Evolutionary conservation across 208 protist genomes (phyloP).

Genomic region (Acanthamoeba culbertsoni): DNA sequence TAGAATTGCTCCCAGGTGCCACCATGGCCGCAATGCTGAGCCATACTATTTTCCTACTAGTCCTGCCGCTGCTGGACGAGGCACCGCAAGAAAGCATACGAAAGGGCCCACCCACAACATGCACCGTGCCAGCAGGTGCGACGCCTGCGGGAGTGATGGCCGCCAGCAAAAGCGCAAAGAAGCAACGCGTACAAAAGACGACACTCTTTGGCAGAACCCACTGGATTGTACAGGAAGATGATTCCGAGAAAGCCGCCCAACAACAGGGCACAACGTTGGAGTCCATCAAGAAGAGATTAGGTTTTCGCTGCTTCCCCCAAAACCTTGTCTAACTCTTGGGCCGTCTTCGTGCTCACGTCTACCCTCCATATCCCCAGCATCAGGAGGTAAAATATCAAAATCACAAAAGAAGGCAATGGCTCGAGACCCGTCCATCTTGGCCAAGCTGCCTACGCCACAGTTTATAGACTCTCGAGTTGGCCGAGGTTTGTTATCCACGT

Average conservation of each 20-base stretch:
- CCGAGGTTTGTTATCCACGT: too few relatives aligned
- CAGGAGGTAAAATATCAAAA: background rate
- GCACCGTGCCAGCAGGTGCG: background rate
- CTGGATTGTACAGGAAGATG: slow-evolving; percentile 11
- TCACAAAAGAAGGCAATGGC: slow-evolving; percentile 2
- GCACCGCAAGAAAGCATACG: background rate
- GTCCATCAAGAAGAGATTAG: background rate
- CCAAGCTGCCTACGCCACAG: background rate
- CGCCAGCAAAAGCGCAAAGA: background rate
- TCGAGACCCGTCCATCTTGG: background rate
- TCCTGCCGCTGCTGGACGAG: background rate
- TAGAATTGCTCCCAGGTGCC: background rate
- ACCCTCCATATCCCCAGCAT: background rate
- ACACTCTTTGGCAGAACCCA: background rate
- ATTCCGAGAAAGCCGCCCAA: background rate
- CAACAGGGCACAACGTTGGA: background rate
- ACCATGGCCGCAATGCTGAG: background rate
- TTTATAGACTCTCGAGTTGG: background rate
- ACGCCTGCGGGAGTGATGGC: background rate
- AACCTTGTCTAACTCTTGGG: too few relatives aligned
- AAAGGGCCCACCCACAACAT: background rate
- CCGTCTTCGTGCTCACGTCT: too few relatives aligned
- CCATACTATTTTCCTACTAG: background rate
- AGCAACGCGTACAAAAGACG: background rate
- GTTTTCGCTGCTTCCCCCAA: background rate